phyloP scores from a whole-genome alignment of 352 stramenopile species.

The Pythium chondricola region DNA sequence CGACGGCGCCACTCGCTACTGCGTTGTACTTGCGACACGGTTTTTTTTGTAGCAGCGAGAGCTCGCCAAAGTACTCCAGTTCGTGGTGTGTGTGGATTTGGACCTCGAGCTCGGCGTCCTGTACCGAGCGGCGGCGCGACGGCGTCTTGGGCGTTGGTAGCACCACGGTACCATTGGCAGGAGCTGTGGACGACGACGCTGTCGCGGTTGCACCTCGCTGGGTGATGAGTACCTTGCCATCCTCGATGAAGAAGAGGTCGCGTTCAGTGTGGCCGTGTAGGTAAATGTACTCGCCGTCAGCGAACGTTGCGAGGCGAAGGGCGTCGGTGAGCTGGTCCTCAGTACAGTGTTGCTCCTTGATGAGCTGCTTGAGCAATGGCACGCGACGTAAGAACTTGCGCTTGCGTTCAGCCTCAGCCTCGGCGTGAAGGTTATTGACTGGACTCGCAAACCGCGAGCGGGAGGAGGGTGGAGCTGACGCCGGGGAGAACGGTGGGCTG shows the following conservation, averaged over 20 bases:
- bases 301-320: slow-evolving; percentile 26
- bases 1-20: slow-evolving; percentile 40
- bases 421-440: not conserved
- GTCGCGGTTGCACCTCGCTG: slow-evolving; percentile 33
- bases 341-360: slow-evolving; percentile 37
- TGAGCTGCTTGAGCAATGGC: slow-evolving; percentile 40
- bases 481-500: too few relatives aligned
- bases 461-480: not conserved
- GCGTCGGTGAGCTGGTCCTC: slow-evolving; percentile 36
- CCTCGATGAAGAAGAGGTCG: slow-evolving; percentile 68
- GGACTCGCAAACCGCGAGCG: not conserved
- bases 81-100: slow-evolving; percentile 46
- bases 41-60: slow-evolving; percentile 33
- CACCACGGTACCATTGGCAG: too few relatives aligned
- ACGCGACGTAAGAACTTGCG: slow-evolving; percentile 34
- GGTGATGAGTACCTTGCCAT: slow-evolving; percentile 63
- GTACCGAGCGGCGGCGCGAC: slow-evolving; percentile 28
- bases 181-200: too few relatives aligned
- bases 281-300: slow-evolving; percentile 64
- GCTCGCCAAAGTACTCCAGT: slow-evolving; percentile 66
- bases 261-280: slow-evolving; percentile 45
- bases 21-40: slow-evolving; percentile 35
- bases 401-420: slow-evolving; percentile 35
- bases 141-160: not conserved
- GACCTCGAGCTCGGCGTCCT: slow-evolving; percentile 46